phyloP scores from a whole-genome alignment of 805 yeast genomes.

The Debaryomyces prosopidis region DNA sequence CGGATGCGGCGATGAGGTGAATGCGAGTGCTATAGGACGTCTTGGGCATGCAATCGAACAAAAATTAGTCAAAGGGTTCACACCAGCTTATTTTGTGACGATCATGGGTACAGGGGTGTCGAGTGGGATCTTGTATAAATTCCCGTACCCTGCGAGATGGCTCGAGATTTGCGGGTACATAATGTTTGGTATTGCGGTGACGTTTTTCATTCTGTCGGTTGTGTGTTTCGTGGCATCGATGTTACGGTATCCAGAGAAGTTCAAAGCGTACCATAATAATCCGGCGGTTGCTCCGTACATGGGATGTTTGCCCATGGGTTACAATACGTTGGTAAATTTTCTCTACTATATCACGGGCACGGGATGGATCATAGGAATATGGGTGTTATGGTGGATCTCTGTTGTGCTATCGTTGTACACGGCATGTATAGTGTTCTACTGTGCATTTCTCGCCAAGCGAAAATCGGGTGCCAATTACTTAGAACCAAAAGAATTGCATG shows the following conservation, averaged over 20 bases:
- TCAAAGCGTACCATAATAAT: conserved; percentile 21
- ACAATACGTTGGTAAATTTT: conserved; percentile 62
- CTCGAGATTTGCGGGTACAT: conserved; percentile 55
- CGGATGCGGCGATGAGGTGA: not conserved
- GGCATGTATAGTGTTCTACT: conserved; percentile 61
- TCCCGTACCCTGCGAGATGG: conserved; percentile 69
- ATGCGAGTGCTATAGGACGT: too few species aligned
- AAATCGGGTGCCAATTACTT: conserved; percentile 22
- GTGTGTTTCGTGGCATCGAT: conserved; percentile 43
- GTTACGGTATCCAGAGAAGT: conserved; percentile 26
- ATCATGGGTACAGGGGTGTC: conserved; percentile 87
- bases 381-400: conserved; percentile 75
- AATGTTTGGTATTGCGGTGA: conserved; percentile 59
- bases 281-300: conserved; percentile 58
- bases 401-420: conserved; percentile 53
- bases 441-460: conserved; percentile 42
- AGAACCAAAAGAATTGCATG: conserved; percentile 41
- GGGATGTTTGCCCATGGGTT: conserved; percentile 85
- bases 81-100: conserved; percentile 65
- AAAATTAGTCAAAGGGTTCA: conserved; percentile 22
- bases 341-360: conserved; percentile 44
- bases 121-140: conserved; percentile 57
- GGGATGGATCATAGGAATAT: conserved; percentile 51
- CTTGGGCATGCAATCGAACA: not conserved
- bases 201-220: conserved; percentile 46